Percentiles rank a stretch among this genome's conserved stretches.
These are phyloP conservation scores for Aphanomyces cochlioides DNA, from an alignment of 352 stramenopile genomes.

Conservation along the genomic window DNA sequence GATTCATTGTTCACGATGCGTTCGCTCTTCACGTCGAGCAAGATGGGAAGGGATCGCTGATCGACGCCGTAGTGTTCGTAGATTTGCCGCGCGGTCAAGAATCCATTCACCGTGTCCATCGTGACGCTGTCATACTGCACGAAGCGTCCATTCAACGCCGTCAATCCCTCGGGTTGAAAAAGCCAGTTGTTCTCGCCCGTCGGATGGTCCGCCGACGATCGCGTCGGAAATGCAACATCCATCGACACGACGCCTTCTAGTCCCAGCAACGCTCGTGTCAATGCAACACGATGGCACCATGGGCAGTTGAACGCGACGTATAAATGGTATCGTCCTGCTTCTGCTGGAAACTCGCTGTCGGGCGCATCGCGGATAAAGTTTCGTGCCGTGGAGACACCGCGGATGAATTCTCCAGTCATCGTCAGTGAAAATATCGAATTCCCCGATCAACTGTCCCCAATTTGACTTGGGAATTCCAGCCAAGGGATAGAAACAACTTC, in stretches of 20 bases:
- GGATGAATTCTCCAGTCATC: background rate
- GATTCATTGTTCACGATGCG: slow-evolving; percentile 94
- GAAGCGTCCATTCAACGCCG: background rate
- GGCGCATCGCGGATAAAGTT: background rate
- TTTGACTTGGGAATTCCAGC: no score
- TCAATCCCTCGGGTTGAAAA: background rate
- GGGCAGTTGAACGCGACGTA: background rate
- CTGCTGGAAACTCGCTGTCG: background rate
- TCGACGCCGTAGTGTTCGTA: slow-evolving; percentile 75
- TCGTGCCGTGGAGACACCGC: background rate
- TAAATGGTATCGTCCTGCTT: background rate
- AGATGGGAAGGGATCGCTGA: slow-evolving; percentile 84
- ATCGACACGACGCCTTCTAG: background rate
- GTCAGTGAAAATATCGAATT: no score
- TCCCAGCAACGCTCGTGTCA: background rate
- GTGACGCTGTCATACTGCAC: slow-evolving; percentile 27
- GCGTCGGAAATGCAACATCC: background rate
- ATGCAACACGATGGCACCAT: background rate
- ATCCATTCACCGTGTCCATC: slow-evolving; percentile 61
- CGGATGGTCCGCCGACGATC: background rate
- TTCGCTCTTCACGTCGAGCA: slow-evolving; percentile 88
- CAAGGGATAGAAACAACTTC: no score
- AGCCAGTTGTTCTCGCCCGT: slow-evolving; percentile 2
- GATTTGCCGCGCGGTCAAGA: slow-evolving; percentile 64
- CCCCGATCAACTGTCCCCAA: no score